Percentiles rank a stretch among this genome's conserved stretches.
Conservation (phyloP, 2,329 filamentous ascomycete species). For the Trichophyton mentagrophytes region DNA sequence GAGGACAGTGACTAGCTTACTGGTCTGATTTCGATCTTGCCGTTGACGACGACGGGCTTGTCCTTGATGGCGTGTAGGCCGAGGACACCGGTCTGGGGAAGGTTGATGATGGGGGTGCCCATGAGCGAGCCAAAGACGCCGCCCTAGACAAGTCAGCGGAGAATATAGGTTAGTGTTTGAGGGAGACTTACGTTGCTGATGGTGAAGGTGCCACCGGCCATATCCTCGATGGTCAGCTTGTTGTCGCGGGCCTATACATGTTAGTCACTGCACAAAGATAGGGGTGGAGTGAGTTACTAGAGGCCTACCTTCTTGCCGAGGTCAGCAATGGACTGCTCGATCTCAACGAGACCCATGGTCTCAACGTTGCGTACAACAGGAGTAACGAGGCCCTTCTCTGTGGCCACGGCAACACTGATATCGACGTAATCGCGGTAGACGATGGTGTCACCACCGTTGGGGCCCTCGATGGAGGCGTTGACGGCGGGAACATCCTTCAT, state of each 20-base stretch:
- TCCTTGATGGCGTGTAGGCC: conserved; percentile 97
- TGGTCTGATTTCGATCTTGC: conserved; percentile 85
- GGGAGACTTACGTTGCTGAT: conserved; percentile 61
- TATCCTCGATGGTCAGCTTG: conserved; percentile 97
- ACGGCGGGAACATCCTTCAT: conserved; percentile 92
- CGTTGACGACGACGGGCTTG: conserved; percentile 74
- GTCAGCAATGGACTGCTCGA: conserved; percentile 84
- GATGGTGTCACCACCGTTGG: conserved; percentile 89
- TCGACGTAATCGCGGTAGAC: conserved; percentile 98
- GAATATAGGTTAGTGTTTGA: not conserved
- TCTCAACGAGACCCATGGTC: conserved; percentile 70
- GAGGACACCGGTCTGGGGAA: conserved; percentile 80
- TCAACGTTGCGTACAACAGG: conserved; percentile 93
- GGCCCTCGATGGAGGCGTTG: conserved; percentile 94
- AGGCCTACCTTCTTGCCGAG: conserved; percentile 75
- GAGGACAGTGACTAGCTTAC: conserved; percentile 26
- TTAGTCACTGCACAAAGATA: not conserved
- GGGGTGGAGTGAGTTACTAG: not conserved
- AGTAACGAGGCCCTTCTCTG: conserved; percentile 92
- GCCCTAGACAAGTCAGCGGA: conserved; percentile 35
- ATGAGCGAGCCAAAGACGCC: conserved; percentile 95
- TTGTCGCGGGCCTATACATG: conserved; percentile 67
- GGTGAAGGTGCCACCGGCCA: conserved; percentile 96
- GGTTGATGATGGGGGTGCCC: conserved; percentile 97
- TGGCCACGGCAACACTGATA: conserved; percentile 91